Conservation (phyloP, 345 rosid genomes). For the Syzygium jambos region DNA sequence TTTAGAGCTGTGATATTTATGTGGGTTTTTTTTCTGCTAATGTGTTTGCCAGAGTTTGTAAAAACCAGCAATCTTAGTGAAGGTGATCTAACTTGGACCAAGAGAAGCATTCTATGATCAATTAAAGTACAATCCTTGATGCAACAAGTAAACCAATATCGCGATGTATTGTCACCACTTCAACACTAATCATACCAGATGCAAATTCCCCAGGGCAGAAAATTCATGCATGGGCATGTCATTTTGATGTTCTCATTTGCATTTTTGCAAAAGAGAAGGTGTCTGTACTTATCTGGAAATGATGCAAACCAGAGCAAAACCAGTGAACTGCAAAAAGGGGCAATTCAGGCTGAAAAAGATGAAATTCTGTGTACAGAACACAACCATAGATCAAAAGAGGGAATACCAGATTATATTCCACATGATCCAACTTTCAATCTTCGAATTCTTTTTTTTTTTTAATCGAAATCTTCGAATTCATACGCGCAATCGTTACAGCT, state of each 20-base stretch:
- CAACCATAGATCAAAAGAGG: background rate
- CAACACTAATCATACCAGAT: background rate
- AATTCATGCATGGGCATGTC: background rate
- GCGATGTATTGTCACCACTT: too few species aligned
- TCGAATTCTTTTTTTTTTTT: background rate
- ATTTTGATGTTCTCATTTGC: background rate
- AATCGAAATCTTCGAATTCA: background rate
- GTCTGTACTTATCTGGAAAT: background rate
- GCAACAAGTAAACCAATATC: too few species aligned
- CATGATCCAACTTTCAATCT: background rate
- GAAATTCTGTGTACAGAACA: background rate
- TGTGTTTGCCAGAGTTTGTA: background rate
- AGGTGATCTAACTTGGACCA: background rate
- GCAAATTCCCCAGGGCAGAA: too few species aligned
- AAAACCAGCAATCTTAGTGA: background rate
- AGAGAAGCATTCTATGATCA: background rate
- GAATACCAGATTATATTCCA: background rate
- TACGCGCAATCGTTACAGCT: background rate
- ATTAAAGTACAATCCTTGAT: background rate
- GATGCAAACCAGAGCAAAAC: background rate
- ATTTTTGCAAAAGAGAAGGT: background rate
- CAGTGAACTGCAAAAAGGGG: background rate
- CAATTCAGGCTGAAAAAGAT: background rate
- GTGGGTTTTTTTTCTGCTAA: too few species aligned
- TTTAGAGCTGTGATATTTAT: too few species aligned